Percentiles rank a stretch among this genome's conserved stretches.
Evolutionary conservation across 208 protist species (phyloP).

Genomic region (Acanthamoeba lenticulata): DNA sequence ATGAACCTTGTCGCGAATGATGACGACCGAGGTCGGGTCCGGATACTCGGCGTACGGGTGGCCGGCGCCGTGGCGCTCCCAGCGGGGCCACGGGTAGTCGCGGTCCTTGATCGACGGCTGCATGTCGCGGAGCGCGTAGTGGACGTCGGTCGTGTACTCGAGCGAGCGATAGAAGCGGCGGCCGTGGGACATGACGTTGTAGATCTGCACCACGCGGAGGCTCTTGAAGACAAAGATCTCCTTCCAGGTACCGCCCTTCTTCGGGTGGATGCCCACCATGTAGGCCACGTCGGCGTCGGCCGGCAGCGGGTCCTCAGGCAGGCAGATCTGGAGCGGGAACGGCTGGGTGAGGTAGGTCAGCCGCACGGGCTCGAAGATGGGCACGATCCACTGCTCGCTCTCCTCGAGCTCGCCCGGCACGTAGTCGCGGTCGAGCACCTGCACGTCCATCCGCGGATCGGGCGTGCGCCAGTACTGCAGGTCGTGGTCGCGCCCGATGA

Average conservation of each 20-base stretch:
- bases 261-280: conserved; percentile 69
- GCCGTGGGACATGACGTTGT: conserved; percentile 79
- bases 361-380: conserved; percentile 81
- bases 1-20: conserved; percentile 74
- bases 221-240: conserved; percentile 77
- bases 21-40: conserved; percentile 74
- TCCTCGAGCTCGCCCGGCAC: conserved; percentile 78
- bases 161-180: conserved; percentile 78
- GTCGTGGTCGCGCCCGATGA: conserved; percentile 84
- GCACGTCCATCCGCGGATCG: conserved; percentile 63
- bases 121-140: conserved; percentile 75
- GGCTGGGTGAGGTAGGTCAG: conserved; percentile 72
- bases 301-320: conserved; percentile 73
- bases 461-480: conserved; percentile 80
- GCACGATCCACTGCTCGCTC: conserved; percentile 78
- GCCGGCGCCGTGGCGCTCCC: conserved; percentile 74
- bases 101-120: conserved; percentile 72
- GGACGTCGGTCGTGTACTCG: conserved; percentile 78
- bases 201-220: conserved; percentile 76
- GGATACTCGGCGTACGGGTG: conserved; percentile 68
- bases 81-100: conserved; percentile 55
- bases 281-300: conserved; percentile 69
- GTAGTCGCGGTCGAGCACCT: conserved; percentile 76
- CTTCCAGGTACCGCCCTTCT: conserved; percentile 74
- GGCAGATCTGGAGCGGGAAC: conserved; percentile 66